Conservation (phyloP, 345 rosid species). For the Salix brachista region DNA sequence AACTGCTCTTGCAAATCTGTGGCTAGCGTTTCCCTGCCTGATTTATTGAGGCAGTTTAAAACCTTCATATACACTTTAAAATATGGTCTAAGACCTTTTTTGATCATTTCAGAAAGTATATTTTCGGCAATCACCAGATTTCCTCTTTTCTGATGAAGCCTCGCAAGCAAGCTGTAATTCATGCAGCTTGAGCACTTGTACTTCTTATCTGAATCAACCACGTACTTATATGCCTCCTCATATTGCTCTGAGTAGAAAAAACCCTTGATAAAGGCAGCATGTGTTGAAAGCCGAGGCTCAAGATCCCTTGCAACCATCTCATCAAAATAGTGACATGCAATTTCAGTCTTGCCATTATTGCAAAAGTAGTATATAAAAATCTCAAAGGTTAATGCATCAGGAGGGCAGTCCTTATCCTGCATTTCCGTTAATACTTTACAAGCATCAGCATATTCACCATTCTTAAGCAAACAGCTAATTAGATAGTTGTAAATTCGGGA, state of each 20-base stretch:
- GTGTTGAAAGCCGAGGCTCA: constrained; percentile 43
- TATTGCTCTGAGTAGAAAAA: constrained; percentile 25
- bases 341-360: constrained; percentile 25
- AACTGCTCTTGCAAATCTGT: constrained; percentile 1
- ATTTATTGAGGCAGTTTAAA: constrained; percentile 26
- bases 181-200: constrained; percentile 20
- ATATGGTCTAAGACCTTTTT: constrained; percentile 48
- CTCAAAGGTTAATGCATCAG: constrained; percentile 51
- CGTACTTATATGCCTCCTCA: constrained; percentile 41
- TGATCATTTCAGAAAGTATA: constrained; percentile 48
- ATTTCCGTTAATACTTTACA: constrained; percentile 31
- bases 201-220: constrained; percentile 21
- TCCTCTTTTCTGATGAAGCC: constrained; percentile 35
- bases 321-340: constrained; percentile 33
- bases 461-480: constrained; percentile 38
- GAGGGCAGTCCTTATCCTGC: constrained; percentile 34
- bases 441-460: constrained; percentile 27
- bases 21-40: constrained; percentile 22
- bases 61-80: constrained; percentile 29
- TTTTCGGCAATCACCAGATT: constrained; percentile 27
- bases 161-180: constrained; percentile 43
- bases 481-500: constrained; percentile 30
- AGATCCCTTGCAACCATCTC: constrained; percentile 37
- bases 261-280: constrained; percentile 42
- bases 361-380: constrained; percentile 34